These are phyloP conservation scores for Pyrus betulifolia DNA, from an alignment of 306 rosid species.

Conservation along the genomic window DNA sequence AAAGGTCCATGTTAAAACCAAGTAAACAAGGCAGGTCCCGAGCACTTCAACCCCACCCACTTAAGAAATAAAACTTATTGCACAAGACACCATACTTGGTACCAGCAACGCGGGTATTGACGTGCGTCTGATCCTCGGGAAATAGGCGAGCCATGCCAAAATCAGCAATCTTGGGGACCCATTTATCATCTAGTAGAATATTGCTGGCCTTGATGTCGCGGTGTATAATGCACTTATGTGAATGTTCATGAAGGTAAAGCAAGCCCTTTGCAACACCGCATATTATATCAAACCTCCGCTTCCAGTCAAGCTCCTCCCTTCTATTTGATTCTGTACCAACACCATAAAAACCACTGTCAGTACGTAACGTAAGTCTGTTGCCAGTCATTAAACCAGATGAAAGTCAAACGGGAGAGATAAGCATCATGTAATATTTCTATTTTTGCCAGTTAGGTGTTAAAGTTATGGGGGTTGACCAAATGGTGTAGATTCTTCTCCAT, in stretches of 20 bases:
- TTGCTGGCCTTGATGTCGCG: slow-evolving; percentile 93
- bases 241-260: slow-evolving; percentile 93
- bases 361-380: background rate
- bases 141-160: slow-evolving; percentile 99
- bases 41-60: background rate
- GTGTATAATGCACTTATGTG: slow-evolving; percentile 77
- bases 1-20: background rate
- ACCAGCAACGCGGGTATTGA: slow-evolving; percentile 92
- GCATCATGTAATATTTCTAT: background rate
- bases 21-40: background rate
- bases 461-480: background rate
- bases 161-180: slow-evolving; percentile 95
- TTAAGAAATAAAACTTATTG: background rate
- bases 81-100: slow-evolving; percentile 58
- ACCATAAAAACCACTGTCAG: background rate
- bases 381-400: background rate
- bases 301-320: slow-evolving; percentile 77
- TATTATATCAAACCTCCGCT: slow-evolving; percentile 60
- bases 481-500: background rate
- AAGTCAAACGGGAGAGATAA: background rate
- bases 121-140: slow-evolving; percentile 86
- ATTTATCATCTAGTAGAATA: slow-evolving; percentile 74
- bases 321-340: slow-evolving; percentile 41
- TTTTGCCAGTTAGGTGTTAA: background rate
- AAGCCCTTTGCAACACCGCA: slow-evolving; percentile 76